Evolutionary conservation across 805 yeast genomes (phyloP).

Genomic region (Schizosaccharomyces pombe): DNA sequence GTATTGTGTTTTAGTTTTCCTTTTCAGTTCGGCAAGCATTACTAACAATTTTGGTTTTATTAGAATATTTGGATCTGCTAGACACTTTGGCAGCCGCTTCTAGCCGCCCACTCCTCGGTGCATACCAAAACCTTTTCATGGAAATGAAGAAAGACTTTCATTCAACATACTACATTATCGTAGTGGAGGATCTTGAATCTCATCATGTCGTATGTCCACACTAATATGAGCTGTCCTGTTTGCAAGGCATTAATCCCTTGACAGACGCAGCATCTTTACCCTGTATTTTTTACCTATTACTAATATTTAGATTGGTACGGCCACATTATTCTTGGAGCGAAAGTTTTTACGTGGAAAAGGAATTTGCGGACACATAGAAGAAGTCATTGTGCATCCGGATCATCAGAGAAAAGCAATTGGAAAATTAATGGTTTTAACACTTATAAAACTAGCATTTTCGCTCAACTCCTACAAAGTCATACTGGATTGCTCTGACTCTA

Average conservation of each 20-base stretch:
- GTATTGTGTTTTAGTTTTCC: background rate
- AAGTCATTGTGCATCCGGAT: slow-evolving; percentile 1
- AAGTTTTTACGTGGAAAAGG: background rate
- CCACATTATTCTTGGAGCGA: background rate
- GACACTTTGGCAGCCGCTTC: background rate
- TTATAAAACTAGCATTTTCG: background rate
- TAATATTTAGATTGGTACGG: slow-evolving; percentile 1
- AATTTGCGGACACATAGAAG: slow-evolving; percentile 1
- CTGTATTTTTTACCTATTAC: background rate
- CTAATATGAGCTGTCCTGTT: too few relatives aligned
- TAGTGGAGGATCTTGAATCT: background rate
- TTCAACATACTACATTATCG: background rate
- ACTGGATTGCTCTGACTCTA: slow-evolving; percentile 47
- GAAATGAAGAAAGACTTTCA: background rate
- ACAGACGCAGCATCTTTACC: too few relatives aligned
- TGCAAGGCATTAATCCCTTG: too few relatives aligned
- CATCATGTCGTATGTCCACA: background rate
- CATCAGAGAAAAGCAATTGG: background rate
- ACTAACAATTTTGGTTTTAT: background rate
- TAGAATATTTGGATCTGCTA: slow-evolving; percentile 3
- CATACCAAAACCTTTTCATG: background rate
- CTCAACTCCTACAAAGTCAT: slow-evolving; percentile 16
- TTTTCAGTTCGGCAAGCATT: too few relatives aligned
- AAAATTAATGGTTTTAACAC: background rate
- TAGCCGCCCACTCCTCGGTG: background rate